These are phyloP conservation scores for Danielozyma ontarioensis DNA, from an alignment of 805 yeast genomes.

Conservation along the genomic window DNA sequence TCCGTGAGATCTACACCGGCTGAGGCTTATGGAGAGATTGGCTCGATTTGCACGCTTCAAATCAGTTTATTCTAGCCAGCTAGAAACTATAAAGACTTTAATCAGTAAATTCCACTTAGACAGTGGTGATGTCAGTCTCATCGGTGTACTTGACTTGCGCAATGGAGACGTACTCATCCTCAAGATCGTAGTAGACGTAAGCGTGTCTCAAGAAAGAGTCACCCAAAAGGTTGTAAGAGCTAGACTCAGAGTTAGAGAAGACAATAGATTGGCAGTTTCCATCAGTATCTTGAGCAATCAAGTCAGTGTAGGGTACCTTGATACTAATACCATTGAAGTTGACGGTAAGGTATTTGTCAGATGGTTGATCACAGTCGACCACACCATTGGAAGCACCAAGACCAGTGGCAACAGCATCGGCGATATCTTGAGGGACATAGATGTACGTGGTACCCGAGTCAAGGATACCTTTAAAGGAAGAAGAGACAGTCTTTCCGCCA, in stretches of 20 bases:
- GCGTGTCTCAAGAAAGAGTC: conserved; percentile 23
- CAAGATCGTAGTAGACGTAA: conserved; percentile 23
- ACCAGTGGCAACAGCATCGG: conserved; percentile 1
- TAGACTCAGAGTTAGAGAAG: no score
- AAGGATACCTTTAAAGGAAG: conserved; percentile 24
- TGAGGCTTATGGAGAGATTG: no score
- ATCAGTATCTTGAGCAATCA: neutral
- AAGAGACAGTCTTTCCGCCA: neutral
- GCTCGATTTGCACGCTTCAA: no score
- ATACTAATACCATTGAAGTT: conserved; percentile 13
- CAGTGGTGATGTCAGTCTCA: no score
- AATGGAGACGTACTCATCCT: conserved; percentile 17
- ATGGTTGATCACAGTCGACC: neutral
- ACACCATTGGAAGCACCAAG: conserved; percentile 1
- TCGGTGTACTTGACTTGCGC: conserved; percentile 16
- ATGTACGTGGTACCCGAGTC: conserved; percentile 7
- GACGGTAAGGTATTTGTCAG: conserved; percentile 3
- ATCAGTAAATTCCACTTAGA: no score
- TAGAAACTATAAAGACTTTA: no score
- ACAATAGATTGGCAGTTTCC: neutral
- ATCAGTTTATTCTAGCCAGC: no score
- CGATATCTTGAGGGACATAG: conserved; percentile 3
- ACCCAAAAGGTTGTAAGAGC: conserved; percentile 17
- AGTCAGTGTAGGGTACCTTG: conserved; percentile 12
- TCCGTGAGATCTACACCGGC: no score